Conservation (phyloP, 768 basidiomycete species). For the Lactarius hatsudake region DNA sequence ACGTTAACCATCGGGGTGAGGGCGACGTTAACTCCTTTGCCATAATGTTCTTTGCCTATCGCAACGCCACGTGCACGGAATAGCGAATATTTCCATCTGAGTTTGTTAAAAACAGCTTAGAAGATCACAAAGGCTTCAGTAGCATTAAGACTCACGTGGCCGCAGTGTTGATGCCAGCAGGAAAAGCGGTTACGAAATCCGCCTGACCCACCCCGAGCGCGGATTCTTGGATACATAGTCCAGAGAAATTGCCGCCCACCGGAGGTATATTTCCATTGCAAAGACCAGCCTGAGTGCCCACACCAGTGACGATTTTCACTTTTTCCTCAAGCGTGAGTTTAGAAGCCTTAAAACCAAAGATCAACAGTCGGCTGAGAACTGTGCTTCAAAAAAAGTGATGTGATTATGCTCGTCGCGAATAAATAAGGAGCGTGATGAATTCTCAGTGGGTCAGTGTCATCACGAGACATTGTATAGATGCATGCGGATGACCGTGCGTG, state of each 20-base stretch:
- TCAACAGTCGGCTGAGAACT: neutral
- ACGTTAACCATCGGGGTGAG: no score
- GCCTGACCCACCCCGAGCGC: constrained; percentile 76
- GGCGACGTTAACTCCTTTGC: no score
- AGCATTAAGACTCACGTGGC: constrained; percentile 49
- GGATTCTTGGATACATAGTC: constrained; percentile 75
- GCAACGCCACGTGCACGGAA: no score
- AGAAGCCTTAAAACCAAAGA: neutral
- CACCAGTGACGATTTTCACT: constrained; percentile 25
- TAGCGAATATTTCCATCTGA: no score
- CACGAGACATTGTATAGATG: neutral
- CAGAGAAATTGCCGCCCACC: constrained; percentile 52
- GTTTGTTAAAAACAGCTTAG: no score
- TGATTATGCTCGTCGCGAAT: no score
- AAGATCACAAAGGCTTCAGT: no score
- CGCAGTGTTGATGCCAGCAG: constrained; percentile 77
- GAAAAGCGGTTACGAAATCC: constrained; percentile 75
- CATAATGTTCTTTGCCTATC: no score
- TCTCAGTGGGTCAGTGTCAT: no score
- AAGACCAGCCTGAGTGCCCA: constrained; percentile 55
- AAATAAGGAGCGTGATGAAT: neutral
- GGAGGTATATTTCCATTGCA: constrained; percentile 68
- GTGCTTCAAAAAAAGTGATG: neutral
- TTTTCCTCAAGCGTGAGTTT: constrained; percentile 25
- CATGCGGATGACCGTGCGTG: no score